Percentiles rank a stretch among this genome's conserved stretches.
Conservation (phyloP, 441 rosid species). For the Bocquillonia castaneifolia region DNA sequence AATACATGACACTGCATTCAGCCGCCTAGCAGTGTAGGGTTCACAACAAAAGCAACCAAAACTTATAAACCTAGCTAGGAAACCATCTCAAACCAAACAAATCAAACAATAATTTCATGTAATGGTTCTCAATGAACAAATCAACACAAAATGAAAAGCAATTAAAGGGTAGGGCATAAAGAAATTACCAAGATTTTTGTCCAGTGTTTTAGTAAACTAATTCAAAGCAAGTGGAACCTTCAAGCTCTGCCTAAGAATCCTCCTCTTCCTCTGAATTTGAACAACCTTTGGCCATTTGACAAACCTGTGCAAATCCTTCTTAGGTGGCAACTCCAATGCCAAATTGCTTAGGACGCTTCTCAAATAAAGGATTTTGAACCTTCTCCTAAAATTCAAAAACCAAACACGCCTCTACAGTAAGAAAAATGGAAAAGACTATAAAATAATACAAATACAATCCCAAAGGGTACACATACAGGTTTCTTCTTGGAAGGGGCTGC, state of each 20-base stretch:
- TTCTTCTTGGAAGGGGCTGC: slow-evolving; percentile 2
- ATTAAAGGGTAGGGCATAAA: not conserved
- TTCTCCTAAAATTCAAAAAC: slow-evolving; percentile 39
- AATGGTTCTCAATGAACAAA: no score
- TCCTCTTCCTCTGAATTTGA: slow-evolving; percentile 75
- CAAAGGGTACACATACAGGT: not conserved
- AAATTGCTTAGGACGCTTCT: slow-evolving; percentile 43
- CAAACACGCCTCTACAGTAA: not conserved
- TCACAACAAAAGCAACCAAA: no score
- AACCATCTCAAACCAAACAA: no score
- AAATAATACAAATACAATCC: not conserved
- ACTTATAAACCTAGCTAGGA: no score
- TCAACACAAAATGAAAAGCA: not conserved
- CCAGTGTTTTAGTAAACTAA: slow-evolving; percentile 85
- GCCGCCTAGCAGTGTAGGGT: no score
- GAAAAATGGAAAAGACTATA: not conserved
- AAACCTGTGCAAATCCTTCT: slow-evolving; percentile 63
- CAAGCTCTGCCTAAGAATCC: slow-evolving; percentile 75
- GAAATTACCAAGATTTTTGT: slow-evolving; percentile 68
- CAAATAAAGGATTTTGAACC: slow-evolving; percentile 65
- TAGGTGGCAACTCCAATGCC: slow-evolving; percentile 61
- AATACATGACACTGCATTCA: no score
- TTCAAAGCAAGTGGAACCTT: slow-evolving; percentile 85
- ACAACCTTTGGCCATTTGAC: slow-evolving; percentile 74
- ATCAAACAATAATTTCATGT: no score